These are phyloP conservation scores for Phytophthora multivora DNA, from an alignment of 352 stramenopile species.

Conservation along the genomic window DNA sequence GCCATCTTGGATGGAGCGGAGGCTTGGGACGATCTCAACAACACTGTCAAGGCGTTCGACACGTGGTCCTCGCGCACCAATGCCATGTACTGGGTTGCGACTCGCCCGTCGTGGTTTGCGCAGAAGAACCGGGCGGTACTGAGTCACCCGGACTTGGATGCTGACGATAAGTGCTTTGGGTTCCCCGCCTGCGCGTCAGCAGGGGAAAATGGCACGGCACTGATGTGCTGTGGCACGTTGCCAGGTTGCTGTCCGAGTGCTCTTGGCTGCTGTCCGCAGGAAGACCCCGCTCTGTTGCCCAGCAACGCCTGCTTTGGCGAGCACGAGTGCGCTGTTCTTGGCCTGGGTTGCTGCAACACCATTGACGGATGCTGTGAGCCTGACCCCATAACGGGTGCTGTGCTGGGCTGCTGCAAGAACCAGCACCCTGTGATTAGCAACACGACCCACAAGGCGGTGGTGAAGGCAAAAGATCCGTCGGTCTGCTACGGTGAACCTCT, in stretches of 20 bases:
- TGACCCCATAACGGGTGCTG: slow-evolving; percentile 44
- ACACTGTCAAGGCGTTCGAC: slow-evolving; percentile 58
- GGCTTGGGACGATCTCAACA: slow-evolving; percentile 70
- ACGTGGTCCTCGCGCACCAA: slow-evolving; percentile 81
- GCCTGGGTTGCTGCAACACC: slow-evolving; percentile 69
- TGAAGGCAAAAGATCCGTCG: slow-evolving; percentile 19
- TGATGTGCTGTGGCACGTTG: slow-evolving; percentile 69
- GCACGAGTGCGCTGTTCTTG: slow-evolving; percentile 59
- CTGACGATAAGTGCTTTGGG: slow-evolving; percentile 69
- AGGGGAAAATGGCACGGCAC: slow-evolving; percentile 59
- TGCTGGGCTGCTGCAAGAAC: slow-evolving; percentile 75
- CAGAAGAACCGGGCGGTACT: slow-evolving; percentile 44
- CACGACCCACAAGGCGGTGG: slow-evolving; percentile 33
- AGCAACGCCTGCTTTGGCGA: slow-evolving; percentile 70
- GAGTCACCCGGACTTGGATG: slow-evolving; percentile 34
- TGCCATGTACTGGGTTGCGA: slow-evolving; percentile 77
- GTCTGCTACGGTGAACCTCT: slow-evolving; percentile 48
- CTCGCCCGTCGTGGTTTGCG: slow-evolving; percentile 68
- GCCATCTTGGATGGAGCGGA: slow-evolving; percentile 62
- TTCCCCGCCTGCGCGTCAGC: slow-evolving; percentile 57
- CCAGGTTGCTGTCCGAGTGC: slow-evolving; percentile 74
- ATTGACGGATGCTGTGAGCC: slow-evolving; percentile 75
- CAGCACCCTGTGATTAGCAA: slow-evolving; percentile 39
- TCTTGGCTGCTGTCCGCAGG: slow-evolving; percentile 65
- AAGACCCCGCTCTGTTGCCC: slow-evolving; percentile 43